Conservation (phyloP, 345 rosid species). For the Linum trigynum region DNA sequence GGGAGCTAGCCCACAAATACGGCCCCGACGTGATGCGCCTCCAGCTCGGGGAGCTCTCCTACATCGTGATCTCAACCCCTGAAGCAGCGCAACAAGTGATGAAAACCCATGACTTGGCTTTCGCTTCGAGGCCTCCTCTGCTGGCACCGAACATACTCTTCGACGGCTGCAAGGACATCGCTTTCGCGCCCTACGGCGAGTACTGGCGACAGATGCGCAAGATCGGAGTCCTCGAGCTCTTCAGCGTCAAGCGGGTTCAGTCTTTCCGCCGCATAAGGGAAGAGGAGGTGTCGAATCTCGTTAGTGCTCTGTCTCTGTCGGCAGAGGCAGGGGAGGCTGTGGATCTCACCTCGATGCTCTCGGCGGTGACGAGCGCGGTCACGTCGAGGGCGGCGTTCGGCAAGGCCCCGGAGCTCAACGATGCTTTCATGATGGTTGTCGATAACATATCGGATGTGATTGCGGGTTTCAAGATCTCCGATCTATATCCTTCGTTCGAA, state of each 20-base stretch:
- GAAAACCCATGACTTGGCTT: background rate
- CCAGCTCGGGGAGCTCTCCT: no score
- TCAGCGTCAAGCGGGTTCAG: background rate
- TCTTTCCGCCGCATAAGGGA: conserved; percentile 2
- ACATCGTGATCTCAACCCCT: conserved; percentile 2
- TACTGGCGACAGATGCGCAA: conserved; percentile 10
- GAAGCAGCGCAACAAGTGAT: background rate
- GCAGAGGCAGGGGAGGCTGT: background rate
- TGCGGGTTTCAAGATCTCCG: no score
- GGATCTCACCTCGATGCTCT: background rate
- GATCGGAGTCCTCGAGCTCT: background rate
- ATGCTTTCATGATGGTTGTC: background rate
- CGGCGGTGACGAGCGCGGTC: background rate
- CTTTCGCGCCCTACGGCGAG: conserved; percentile 5
- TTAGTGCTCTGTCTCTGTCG: background rate
- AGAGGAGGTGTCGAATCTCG: background rate
- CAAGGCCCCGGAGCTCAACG: background rate
- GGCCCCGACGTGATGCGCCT: conserved; percentile 9
- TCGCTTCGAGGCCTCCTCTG: background rate
- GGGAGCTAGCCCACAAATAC: background rate
- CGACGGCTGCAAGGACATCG: background rate
- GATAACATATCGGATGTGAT: no score
- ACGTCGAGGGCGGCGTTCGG: background rate
- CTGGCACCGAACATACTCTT: background rate
- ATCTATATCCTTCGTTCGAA: no score